Conservation (phyloP, 331 rosid species). For the Dryas integrifolia region DNA sequence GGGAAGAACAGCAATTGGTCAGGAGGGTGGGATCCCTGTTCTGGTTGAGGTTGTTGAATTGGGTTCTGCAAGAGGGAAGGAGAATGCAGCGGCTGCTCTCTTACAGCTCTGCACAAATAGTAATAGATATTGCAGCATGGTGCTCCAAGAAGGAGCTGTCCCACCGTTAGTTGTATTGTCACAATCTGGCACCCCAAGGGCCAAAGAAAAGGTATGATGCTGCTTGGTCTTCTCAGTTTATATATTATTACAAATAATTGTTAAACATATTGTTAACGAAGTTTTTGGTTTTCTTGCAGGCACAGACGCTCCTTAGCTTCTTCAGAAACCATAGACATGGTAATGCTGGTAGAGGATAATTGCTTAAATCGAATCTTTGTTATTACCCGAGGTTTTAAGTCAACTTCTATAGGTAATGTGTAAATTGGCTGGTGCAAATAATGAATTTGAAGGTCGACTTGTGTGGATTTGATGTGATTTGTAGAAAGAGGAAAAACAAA, state of each 20-base stretch:
- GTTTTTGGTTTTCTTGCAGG: conserved; percentile 48
- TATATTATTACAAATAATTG: not conserved
- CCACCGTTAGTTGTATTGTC: conserved; percentile 90
- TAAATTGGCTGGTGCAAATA: conserved; percentile 58
- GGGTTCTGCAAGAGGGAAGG: conserved; percentile 96
- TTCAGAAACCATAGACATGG: conserved; percentile 76
- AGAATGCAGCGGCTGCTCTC: conserved; percentile 95
- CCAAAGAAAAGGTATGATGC: conserved; percentile 74
- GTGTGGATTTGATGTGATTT: conserved; percentile 41
- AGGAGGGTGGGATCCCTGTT: conserved; percentile 75
- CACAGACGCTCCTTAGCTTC: conserved; percentile 73
- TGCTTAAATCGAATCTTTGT: conserved; percentile 27
- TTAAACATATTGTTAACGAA: not conserved
- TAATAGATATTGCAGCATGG: conserved; percentile 50
- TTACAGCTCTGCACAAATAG: conserved; percentile 69
- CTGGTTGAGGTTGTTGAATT: conserved; percentile 95
- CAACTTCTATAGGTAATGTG: conserved; percentile 40
- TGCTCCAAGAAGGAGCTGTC: conserved; percentile 89
- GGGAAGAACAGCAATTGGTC: conserved; percentile 79
- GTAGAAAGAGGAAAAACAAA: conserved; percentile 32
- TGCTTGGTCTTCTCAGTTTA: not conserved
- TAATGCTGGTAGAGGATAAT: conserved; percentile 72
- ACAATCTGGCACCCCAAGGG: conserved; percentile 94
- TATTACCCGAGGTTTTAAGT: conserved; percentile 42
- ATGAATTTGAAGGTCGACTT: conserved; percentile 44